Base-by-base conservation (phyloP, 2,329 filamentous ascomycete species). In the Berkeleyomyces basicola region DNA sequence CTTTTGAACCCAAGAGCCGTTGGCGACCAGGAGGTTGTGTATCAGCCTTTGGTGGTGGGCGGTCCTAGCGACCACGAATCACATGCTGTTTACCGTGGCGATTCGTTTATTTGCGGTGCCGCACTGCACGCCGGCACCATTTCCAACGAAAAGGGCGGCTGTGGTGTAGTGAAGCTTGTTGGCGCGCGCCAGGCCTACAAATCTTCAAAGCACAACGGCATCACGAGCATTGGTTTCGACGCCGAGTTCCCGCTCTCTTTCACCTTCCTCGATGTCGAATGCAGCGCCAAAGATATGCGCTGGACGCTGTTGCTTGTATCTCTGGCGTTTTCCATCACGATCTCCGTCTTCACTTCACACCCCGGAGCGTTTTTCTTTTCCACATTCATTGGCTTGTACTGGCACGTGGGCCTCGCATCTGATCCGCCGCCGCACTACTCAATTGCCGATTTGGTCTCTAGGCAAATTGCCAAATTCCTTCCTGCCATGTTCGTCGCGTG, bases 241-340 rank as follows among this genome's bases (percentile, higher is more conserved):
- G 92, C 90, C 0, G 90, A 89, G 67, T 99, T 99, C 69, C 93
- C 93, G 0, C 85, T 88, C 39, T 86, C 90, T 0, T 96, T 89
- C 71, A 82, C 82, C 16, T 97, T 99, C 68, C 74, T 88, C 3
- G 73, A 77, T 3, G 78, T 90, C 5, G 74, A 79, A 11, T 87
- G 89, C 68, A 80, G 83, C 59, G 85, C 89, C 14, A 78, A 79
- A 62, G 93, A 97, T 71, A 81, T 87, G 63, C 80, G 91, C 53
- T 99, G 93, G 93, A 80, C 86, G 1, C 75, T 96, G 2, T 80
- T 99, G 7, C 87, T 82, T 14, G 80, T 97, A 6, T 95, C 90
- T 0, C 78, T 92, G 33, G 82, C 84, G 59, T 95, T 95, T 67
- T 88, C 90, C 1, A 79, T 82, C 36, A 72, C 91, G 0, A 72